Conservation (phyloP, 2,329 filamentous ascomycete genomes). For the Ascocoryne sarcoides region DNA sequence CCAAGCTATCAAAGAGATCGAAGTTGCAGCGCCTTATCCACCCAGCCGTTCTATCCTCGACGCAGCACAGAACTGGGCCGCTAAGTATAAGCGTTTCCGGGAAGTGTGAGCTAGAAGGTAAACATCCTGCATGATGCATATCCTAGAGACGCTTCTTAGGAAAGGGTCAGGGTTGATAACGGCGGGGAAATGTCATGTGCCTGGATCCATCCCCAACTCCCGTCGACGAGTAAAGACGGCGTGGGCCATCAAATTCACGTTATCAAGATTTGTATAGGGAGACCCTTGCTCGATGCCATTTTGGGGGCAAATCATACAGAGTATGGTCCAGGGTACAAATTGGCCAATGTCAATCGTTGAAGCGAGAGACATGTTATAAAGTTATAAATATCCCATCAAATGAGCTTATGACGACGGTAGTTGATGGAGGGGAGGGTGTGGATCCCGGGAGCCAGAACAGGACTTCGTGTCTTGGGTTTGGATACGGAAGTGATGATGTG, state of each 20-base stretch:
- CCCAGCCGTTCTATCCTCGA: constrained; percentile 6
- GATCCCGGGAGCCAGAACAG: no score
- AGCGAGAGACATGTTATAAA: constrained; percentile 11
- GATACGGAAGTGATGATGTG: no score
- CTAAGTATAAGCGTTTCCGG: constrained; percentile 6
- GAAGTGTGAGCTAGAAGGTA: constrained; percentile 3
- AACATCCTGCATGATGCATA: constrained; percentile 3
- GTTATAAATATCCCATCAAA: constrained; percentile 6
- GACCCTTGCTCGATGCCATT: constrained; percentile 4
- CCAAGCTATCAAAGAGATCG: constrained; percentile 9
- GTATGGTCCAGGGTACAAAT: constrained; percentile 12
- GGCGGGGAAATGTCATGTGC: neutral
- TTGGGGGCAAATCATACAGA: constrained; percentile 6
- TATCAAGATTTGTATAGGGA: constrained; percentile 9
- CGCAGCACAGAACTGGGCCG: constrained; percentile 15
- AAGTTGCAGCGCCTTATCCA: constrained; percentile 6
- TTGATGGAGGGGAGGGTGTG: no score
- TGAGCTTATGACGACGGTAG: no score
- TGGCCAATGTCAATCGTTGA: constrained; percentile 16
- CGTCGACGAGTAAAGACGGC: neutral
- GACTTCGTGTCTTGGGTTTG: neutral
- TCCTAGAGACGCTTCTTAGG: neutral
- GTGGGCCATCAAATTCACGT: neutral
- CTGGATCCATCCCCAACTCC: neutral
- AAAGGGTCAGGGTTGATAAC: no score